Percentiles rank a stretch among this genome's conserved stretches.
Conservation (phyloP, 441 rosid species). For the Iberis amara region DNA sequence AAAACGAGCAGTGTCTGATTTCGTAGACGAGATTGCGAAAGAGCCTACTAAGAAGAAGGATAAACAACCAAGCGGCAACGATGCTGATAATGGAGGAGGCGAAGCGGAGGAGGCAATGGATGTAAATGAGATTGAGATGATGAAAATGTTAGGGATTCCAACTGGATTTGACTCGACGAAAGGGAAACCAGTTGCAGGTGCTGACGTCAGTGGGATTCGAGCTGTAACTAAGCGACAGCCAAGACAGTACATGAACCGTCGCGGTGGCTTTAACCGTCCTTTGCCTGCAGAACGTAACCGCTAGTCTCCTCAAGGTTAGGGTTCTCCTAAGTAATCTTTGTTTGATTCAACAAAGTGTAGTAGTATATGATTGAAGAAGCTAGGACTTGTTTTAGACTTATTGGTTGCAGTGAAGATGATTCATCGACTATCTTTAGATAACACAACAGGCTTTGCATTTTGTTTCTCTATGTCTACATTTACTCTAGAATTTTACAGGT, state of each 20-base stretch:
- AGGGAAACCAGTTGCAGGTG: conserved; percentile 82
- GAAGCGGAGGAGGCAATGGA: conserved; percentile 36
- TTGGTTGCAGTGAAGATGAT: conserved; percentile 6
- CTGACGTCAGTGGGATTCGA: conserved; percentile 76
- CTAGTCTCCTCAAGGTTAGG: conserved; percentile 41
- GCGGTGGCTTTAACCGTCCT: conserved; percentile 90
- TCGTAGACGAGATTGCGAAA: conserved; percentile 50
- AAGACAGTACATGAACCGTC: conserved; percentile 88
- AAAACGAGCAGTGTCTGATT: conserved; percentile 50
- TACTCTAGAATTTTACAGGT: background rate
- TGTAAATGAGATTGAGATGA: conserved; percentile 79
- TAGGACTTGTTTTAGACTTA: background rate
- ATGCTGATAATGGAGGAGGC: conserved; percentile 12
- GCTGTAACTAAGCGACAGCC: conserved; percentile 83
- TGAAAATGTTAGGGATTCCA: conserved; percentile 90
- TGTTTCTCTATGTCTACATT: background rate
- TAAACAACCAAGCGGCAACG: conserved; percentile 8
- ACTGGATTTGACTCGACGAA: conserved; percentile 82
- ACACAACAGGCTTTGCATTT: background rate
- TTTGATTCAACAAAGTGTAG: background rate
- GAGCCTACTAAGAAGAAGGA: conserved; percentile 44
- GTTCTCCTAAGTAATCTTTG: background rate
- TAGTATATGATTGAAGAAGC: conserved; percentile 4
- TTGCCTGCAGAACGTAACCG: conserved; percentile 76
- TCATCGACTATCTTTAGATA: background rate